These are phyloP conservation scores for Furcasterigmium sp. DNA, from an alignment of 2,329 filamentous ascomycete species.

Conservation along the genomic window DNA sequence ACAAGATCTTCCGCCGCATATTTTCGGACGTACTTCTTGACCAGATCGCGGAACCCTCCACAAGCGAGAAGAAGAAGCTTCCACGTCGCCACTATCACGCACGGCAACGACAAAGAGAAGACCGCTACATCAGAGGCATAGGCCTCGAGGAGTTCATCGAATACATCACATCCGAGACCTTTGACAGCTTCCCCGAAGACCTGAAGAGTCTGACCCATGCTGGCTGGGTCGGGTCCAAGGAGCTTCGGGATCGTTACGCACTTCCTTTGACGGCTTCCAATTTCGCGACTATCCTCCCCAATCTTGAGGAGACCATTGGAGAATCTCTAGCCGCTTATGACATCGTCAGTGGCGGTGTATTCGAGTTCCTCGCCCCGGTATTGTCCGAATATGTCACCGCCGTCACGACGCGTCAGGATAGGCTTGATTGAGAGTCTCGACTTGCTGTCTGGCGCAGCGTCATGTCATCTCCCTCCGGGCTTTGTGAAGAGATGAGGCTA, in stretches of 20 bases:
- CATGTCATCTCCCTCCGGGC: too few species aligned
- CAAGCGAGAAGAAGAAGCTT: too few species aligned
- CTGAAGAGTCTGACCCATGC: conserved; percentile 60
- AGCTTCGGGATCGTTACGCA: conserved; percentile 50
- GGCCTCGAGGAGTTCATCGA: conserved; percentile 77
- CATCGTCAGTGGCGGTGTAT: conserved; percentile 42
- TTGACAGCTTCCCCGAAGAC: conserved; percentile 55
- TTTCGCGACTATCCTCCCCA: conserved; percentile 45
- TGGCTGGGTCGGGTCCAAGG: conserved; percentile 39
- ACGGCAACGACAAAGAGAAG: too few species aligned
- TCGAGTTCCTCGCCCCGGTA: conserved; percentile 56
- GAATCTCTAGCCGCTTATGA: conserved; percentile 66
- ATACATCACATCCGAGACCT: conserved; percentile 69
- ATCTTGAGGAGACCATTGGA: conserved; percentile 52
- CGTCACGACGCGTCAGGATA: too few species aligned
- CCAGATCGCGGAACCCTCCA: too few species aligned
- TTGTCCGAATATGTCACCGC: conserved; percentile 57
- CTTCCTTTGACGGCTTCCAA: conserved; percentile 47
- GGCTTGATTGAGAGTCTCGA: too few species aligned
- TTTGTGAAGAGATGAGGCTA: too few species aligned
- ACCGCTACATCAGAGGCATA: too few species aligned
- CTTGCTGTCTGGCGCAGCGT: too few species aligned
- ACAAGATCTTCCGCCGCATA: too few species aligned
- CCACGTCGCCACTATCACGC: too few species aligned
- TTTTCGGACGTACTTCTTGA: too few species aligned